Percentiles rank a stretch among this genome's conserved stretches.
Conservation (phyloP, 371 early-diverging fungal genomes). For the Cokeromyces recurvatus region DNA sequence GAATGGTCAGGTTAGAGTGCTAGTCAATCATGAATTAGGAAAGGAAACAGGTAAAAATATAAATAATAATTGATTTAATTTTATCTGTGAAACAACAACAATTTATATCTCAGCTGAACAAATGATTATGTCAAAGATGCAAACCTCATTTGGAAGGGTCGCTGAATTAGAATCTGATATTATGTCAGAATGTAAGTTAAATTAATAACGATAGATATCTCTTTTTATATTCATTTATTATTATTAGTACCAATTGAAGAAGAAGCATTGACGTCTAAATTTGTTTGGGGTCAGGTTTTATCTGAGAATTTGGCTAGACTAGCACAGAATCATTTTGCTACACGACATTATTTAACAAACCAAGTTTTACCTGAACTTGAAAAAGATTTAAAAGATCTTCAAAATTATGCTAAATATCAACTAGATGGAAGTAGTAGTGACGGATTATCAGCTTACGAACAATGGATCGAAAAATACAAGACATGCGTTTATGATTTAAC, state of each 20-base stretch:
- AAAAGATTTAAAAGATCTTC: constrained; percentile 45
- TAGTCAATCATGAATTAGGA: constrained; percentile 45
- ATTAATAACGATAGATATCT: background rate
- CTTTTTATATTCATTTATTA: background rate
- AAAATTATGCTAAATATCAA: constrained; percentile 19
- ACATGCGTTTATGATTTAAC: constrained; percentile 12
- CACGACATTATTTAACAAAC: constrained; percentile 59
- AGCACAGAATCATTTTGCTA: constrained; percentile 65
- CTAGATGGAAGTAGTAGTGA: constrained; percentile 10
- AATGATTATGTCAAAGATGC: constrained; percentile 47
- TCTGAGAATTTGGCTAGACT: constrained; percentile 63
- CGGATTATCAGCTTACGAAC: constrained; percentile 17
- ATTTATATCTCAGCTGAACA: constrained; percentile 33
- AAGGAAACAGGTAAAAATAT: constrained; percentile 18
- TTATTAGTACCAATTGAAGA: constrained; percentile 42
- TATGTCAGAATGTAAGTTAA: constrained; percentile 49
- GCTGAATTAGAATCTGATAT: constrained; percentile 60
- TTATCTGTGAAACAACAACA: no score
- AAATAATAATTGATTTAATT: background rate
- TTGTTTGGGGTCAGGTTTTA: constrained; percentile 69
- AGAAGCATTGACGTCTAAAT: constrained; percentile 53
- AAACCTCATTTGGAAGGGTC: constrained; percentile 47
- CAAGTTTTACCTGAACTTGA: constrained; percentile 62
- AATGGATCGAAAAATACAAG: background rate
- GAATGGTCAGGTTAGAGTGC: constrained; percentile 57